These are phyloP conservation scores for Ustulina deusta DNA, from an alignment of 2,329 filamentous ascomycete species.

Conservation along the genomic window DNA sequence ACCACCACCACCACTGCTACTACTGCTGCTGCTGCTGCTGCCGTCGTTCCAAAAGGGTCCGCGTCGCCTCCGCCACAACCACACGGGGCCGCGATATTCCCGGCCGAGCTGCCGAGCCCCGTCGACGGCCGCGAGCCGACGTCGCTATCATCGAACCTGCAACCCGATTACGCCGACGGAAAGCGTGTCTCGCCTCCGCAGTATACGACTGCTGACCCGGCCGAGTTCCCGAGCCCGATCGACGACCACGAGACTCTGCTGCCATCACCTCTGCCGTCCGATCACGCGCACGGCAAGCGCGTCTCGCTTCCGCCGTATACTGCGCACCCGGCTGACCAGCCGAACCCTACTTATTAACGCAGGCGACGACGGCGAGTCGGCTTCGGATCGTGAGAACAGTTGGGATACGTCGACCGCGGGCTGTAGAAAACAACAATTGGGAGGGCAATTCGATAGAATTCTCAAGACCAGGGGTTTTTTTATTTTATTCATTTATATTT, in stretches of 20 bases:
- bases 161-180: background rate
- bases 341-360: constrained; percentile 20
- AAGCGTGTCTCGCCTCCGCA: background rate
- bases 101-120: constrained; percentile 33
- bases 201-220: background rate
- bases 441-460: background rate
- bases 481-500: too few species aligned
- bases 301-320: too few species aligned
- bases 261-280: background rate
- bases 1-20: too few species aligned
- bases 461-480: too few species aligned
- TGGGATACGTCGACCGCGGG: background rate
- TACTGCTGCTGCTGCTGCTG: background rate
- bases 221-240: background rate
- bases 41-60: background rate
- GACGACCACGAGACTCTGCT: background rate
- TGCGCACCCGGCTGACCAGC: constrained; percentile 23
- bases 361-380: background rate
- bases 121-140: constrained; percentile 25
- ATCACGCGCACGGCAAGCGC: background rate
- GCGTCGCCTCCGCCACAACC: background rate
- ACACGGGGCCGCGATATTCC: background rate
- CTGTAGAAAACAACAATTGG: background rate
- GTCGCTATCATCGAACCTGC: background rate
- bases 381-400: background rate